A percentile compares a stretch with the other conserved stretches of the same genome.
phyloP scores from a whole-genome alignment of 2,329 filamentous ascomycete species.

The Monosporascus sp. region DNA sequence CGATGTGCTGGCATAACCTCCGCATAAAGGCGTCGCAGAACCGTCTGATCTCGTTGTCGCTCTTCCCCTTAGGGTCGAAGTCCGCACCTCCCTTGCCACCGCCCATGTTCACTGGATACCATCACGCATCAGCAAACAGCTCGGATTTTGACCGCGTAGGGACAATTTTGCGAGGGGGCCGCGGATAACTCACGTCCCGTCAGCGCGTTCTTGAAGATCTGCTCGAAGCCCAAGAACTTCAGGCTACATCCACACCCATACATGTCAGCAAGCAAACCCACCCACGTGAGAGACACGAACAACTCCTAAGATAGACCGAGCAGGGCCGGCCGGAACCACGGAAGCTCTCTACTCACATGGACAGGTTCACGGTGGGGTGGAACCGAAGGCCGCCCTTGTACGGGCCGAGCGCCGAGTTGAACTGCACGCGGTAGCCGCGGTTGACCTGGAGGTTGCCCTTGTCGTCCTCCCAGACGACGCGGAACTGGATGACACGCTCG shows the following conservation, averaged over 20 bases:
- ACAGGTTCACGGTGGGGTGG: slow-evolving; percentile 81
- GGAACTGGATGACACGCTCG: slow-evolving; percentile 95
- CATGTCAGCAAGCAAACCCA: slow-evolving; percentile 22
- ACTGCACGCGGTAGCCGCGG: slow-evolving; percentile 93
- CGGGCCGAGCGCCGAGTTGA: slow-evolving; percentile 94
- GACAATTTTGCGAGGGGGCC: neutral
- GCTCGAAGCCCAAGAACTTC: slow-evolving; percentile 98
- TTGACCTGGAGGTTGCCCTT: slow-evolving; percentile 84
- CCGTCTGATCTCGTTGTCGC: slow-evolving; percentile 91
- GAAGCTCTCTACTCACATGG: slow-evolving; percentile 39
- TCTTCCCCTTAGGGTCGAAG: slow-evolving; percentile 99
- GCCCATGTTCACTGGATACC: slow-evolving; percentile 71
- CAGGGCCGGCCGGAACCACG: no score
- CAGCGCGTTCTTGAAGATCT: slow-evolving; percentile 99
- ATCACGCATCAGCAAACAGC: slow-evolving; percentile 15
- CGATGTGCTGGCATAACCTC: slow-evolving; percentile 92
- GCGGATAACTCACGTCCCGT: slow-evolving; percentile 68
- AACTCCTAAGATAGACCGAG: no score
- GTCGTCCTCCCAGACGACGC: slow-evolving; percentile 95
- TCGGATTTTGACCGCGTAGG: neutral
- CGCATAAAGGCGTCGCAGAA: slow-evolving; percentile 97
- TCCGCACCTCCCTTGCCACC: slow-evolving; percentile 97
- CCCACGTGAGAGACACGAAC: no score
- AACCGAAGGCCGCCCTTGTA: slow-evolving; percentile 98
- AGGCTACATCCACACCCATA: slow-evolving; percentile 45